Conservation (phyloP, 176 grass and related monocot species). For the Avena atlantica region DNA sequence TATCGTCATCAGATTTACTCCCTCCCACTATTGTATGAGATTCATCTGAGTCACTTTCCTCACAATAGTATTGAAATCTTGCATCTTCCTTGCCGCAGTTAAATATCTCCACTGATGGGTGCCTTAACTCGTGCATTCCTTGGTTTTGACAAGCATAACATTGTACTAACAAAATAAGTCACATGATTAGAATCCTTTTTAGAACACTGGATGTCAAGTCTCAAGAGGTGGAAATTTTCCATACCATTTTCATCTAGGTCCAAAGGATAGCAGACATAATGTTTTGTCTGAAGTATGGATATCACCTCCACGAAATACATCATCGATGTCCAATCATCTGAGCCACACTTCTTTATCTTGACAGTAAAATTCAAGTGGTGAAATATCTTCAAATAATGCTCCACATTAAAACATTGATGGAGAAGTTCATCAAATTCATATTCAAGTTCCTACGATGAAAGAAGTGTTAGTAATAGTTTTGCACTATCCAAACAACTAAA, state of each 20-base stretch:
- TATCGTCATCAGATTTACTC: constrained; percentile 17
- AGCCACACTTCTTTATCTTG: constrained; percentile 9
- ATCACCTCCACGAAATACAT: not conserved
- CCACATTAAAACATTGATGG: not conserved
- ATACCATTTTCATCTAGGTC: not conserved
- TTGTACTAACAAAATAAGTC: not conserved
- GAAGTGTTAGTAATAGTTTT: not conserved
- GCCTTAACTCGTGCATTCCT: not conserved
- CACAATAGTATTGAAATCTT: not conserved
- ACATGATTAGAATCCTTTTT: not conserved
- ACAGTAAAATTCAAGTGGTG: not conserved
- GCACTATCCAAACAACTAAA: not conserved
- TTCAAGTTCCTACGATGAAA: not conserved
- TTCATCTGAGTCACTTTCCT: not conserved
- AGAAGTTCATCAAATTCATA: constrained; percentile 17
- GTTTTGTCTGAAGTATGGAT: not conserved
- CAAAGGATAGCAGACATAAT: not conserved
- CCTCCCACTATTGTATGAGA: not conserved
- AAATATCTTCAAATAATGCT: not conserved
- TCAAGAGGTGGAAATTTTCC: not conserved
- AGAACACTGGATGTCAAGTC: not conserved
- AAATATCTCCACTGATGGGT: not conserved
- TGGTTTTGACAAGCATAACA: constrained; percentile 6
- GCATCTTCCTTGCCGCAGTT: not conserved
- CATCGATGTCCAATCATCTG: not conserved